phyloP scores from a whole-genome alignment of 2,329 filamentous ascomycete species.

The Calonectria honghensis region DNA sequence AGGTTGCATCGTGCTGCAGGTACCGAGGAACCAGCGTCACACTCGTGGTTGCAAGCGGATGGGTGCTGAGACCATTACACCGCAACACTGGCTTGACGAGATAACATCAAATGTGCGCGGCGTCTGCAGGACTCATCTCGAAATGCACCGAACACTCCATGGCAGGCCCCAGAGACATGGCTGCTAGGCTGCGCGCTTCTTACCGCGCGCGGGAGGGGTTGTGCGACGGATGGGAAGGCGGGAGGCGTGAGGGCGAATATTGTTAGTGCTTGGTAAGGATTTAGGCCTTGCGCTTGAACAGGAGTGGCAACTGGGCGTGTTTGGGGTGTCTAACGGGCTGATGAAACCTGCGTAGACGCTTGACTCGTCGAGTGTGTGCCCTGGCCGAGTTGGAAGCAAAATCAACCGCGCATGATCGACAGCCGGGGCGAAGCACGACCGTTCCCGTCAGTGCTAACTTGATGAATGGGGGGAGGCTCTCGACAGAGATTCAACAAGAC shows the following conservation, averaged over 20 bases:
- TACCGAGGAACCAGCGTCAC: constrained; percentile 43
- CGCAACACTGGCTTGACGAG: constrained; percentile 2
- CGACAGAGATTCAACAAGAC: constrained; percentile 35
- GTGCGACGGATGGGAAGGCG: constrained; percentile 49
- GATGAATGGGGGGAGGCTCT: constrained; percentile 25
- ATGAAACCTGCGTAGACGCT: constrained; percentile 9
- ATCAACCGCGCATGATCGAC: constrained; percentile 38
- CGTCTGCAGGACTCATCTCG: constrained; percentile 7
- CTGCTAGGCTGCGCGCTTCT: constrained; percentile 40
- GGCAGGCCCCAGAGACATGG: neutral
- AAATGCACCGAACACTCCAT: neutral
- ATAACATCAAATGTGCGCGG: neutral
- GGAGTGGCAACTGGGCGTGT: constrained; percentile 10
- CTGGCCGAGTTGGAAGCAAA: constrained; percentile 20
- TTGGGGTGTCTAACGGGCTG: constrained; percentile 29
- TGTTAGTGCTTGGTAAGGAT: constrained; percentile 31
- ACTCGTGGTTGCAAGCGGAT: constrained; percentile 25
- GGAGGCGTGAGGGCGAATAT: constrained; percentile 36
- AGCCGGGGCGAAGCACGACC: constrained; percentile 36
- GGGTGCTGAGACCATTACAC: constrained; percentile 19
- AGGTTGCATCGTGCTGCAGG: constrained; percentile 53
- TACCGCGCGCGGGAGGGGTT: constrained; percentile 47
- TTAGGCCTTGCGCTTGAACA: constrained; percentile 15
- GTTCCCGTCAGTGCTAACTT: constrained; percentile 31
- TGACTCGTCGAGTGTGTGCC: constrained; percentile 25